Evolutionary conservation across 352 stramenopile species (phyloP), one percentile per base, ranked within the genome.

Genomic region (Pythium chondricola): DNA sequence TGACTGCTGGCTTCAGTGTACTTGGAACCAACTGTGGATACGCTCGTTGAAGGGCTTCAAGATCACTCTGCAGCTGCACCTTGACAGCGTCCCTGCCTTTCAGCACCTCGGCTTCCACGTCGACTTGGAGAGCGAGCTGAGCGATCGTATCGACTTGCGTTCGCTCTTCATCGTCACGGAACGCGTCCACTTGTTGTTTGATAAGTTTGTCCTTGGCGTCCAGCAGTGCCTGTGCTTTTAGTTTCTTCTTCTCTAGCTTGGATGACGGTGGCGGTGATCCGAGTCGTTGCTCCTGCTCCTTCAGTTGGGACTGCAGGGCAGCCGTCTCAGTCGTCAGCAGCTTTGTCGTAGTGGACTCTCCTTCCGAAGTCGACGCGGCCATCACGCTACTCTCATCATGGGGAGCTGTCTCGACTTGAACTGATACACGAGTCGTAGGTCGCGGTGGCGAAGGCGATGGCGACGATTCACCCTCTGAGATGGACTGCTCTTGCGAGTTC

Each of bases 271-370:
- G 13, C 13, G 29, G 29, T 13, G 29, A 33, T 13, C 43, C 38
- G 10, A 61, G 38, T 9, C 9, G 26, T 18, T 60, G 45, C 4
- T 18, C 31, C 20, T 26, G 25, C 1, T 41, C 43, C 16, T 38
- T 37, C 8, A 33, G 20, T n/a, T 49, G 38, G 13, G 40, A 36
- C 39, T 66, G 48, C 2, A 74, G 22, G 0, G 43, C 33, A 25
- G 31, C 30, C 7, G 67, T 50, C 44, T 83, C 58, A 8, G 51
- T 53, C 8, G 73, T 30, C n/a, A 84, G 49, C 35, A 80, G 41
- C 26, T 67, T 75, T 14, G 69, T 84, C 9, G 58, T 77, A 5
- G 72, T 79, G 10, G 71, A 83, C 29, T 81, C 71, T n/a, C n/a
- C n/a, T 18, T 81, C 64, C 10, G 62, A 81, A 18, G 27, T 40